A percentile compares a stretch with the other conserved stretches of the same genome.
phyloP scores from a whole-genome alignment of 75 land plant species.

The Isoetes taiwanensis region DNA sequence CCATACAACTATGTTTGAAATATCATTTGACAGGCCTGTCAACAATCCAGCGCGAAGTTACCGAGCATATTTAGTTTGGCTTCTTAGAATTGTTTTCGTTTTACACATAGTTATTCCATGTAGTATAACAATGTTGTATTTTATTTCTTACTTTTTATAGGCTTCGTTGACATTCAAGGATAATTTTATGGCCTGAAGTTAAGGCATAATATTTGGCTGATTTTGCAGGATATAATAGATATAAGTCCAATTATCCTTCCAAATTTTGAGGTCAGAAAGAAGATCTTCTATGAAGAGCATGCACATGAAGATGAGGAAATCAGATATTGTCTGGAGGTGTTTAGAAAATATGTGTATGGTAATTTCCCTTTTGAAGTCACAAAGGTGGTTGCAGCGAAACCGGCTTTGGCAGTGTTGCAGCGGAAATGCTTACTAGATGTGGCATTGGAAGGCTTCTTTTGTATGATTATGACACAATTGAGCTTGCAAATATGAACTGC shows the following conservation, averaged over 20 bases:
- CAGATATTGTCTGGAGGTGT: conserved; percentile 75
- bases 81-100: no score
- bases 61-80: no score
- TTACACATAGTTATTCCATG: no score
- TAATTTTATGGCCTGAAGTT: background rate
- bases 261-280: conserved; percentile 71
- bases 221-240: conserved; percentile 59
- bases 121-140: no score
- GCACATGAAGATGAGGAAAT: conserved; percentile 95
- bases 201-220: background rate
- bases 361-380: no score
- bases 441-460: conserved; percentile 90
- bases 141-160: no score
- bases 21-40: no score
- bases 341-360: no score
- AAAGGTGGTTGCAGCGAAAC: no score
- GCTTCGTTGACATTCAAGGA: no score
- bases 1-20: no score
- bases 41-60: no score
- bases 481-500: conserved; percentile 95
- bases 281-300: conserved; percentile 85
- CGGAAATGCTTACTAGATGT: conserved; percentile 97
- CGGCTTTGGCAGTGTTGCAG: conserved; percentile 99
- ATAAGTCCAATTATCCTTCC: conserved; percentile 72
- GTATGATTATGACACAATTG: conserved; percentile 97